phyloP scores from a whole-genome alignment of 2,329 filamentous ascomycete genomes.

The Oidium heveae region DNA sequence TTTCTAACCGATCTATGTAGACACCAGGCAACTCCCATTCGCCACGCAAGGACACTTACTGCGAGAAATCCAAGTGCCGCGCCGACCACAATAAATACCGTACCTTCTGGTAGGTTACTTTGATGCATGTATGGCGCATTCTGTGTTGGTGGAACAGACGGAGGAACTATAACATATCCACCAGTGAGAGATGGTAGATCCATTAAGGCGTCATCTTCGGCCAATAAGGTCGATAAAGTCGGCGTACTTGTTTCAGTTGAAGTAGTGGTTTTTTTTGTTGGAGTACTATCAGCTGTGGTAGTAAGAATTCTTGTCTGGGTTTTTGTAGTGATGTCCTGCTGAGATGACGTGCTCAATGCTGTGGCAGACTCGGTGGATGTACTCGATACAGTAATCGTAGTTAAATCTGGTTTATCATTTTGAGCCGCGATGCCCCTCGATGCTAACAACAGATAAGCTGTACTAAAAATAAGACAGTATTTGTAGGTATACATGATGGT shows the following conservation, averaged over 20 bases:
- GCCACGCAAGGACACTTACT: conserved; percentile 66
- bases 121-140: conserved; percentile 82
- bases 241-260: not conserved
- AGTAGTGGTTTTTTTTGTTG: not conserved
- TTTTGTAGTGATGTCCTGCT: too few species aligned
- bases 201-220: conserved; percentile 4
- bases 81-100: conserved; percentile 87
- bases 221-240: not conserved
- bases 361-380: too few species aligned
- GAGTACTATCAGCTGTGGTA: not conserved
- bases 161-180: conserved; percentile 37
- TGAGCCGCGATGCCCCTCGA: too few species aligned
- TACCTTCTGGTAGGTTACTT: conserved; percentile 67
- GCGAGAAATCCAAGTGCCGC: conserved; percentile 66
- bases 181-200: conserved; percentile 28
- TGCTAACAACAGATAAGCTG: too few species aligned
- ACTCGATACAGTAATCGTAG: too few species aligned
- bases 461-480: too few species aligned
- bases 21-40: conserved; percentile 65
- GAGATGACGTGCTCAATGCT: too few species aligned
- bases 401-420: too few species aligned
- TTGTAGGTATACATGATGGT: too few species aligned
- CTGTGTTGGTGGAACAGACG: conserved; percentile 57
- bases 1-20: conserved; percentile 77
- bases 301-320: too few species aligned